Evolutionary conservation across 2,329 filamentous ascomycete species (phyloP).

Genomic region (Venturia aucupariae): DNA sequence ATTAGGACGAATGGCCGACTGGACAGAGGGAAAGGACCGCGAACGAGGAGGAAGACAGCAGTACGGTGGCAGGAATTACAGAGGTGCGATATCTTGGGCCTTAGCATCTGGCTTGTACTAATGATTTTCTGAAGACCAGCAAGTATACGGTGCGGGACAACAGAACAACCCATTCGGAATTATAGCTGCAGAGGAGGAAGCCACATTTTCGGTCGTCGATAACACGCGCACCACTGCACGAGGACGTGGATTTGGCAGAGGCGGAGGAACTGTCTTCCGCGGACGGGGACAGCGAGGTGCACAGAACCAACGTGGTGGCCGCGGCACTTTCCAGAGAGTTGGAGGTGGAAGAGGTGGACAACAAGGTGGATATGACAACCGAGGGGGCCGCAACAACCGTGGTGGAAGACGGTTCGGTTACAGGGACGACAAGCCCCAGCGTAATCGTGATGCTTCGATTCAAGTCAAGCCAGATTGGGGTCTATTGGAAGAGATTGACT

Average conservation of each 20-base stretch:
- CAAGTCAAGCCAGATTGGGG: slow-evolving; percentile 95
- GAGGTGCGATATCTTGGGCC: slow-evolving; percentile 49
- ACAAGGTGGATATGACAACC: slow-evolving; percentile 59
- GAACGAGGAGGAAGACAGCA: slow-evolving; percentile 76
- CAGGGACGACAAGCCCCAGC: slow-evolving; percentile 97
- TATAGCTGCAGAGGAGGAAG: slow-evolving; percentile 88
- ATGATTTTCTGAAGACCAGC: slow-evolving; percentile 59
- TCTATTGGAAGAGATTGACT: slow-evolving; percentile 97
- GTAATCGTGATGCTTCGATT: slow-evolving; percentile 91
- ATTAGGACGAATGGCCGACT: slow-evolving; percentile 97
- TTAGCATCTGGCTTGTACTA: background rate
- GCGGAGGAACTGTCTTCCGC: slow-evolving; percentile 83
- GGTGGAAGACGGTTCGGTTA: slow-evolving; percentile 88
- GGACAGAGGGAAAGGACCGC: slow-evolving; percentile 81
- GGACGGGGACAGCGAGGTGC: slow-evolving; percentile 68
- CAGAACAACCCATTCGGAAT: slow-evolving; percentile 73
- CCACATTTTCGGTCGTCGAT: slow-evolving; percentile 95
- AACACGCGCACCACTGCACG: slow-evolving; percentile 82
- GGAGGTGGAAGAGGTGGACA: slow-evolving; percentile 53
- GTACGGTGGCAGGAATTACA: slow-evolving; percentile 78
- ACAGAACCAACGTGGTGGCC: slow-evolving; percentile 59
- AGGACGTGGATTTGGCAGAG: slow-evolving; percentile 69
- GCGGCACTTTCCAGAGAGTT: slow-evolving; percentile 65
- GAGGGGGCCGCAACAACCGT: slow-evolving; percentile 57
- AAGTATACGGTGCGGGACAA: slow-evolving; percentile 88